These are phyloP conservation scores for Aspergillus terreus DNA, from an alignment of 2,329 filamentous ascomycete species.

Conservation along the genomic window DNA sequence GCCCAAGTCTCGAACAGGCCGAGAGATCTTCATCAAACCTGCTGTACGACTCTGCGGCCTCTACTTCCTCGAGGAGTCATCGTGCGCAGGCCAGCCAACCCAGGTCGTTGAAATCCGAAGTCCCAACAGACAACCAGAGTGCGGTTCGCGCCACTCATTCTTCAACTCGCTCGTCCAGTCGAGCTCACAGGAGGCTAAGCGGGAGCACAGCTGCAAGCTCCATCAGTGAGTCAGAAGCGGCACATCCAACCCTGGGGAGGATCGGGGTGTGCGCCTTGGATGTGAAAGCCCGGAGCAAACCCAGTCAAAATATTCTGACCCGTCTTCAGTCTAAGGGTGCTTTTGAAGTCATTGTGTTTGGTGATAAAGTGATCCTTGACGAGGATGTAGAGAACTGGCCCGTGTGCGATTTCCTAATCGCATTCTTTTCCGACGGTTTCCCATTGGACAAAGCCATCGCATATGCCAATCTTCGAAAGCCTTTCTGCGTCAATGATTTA, in stretches of 20 bases:
- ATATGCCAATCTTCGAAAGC: conserved; percentile 87
- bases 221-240: conserved; percentile 60
- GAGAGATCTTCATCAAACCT: conserved; percentile 14
- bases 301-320: conserved; percentile 92
- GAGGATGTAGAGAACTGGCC: conserved; percentile 97
- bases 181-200: conserved; percentile 71
- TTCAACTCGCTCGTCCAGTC: conserved; percentile 57
- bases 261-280: conserved; percentile 96
- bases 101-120: conserved; percentile 18
- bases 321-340: conserved; percentile 84
- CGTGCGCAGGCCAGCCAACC: conserved; percentile 11
- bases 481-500: conserved; percentile 95
- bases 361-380: conserved; percentile 96
- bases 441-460: conserved; percentile 95
- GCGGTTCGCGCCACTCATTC: conserved; percentile 33
- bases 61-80: conserved; percentile 12
- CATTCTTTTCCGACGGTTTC: conserved; percentile 97
- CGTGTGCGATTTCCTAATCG: conserved; percentile 92
- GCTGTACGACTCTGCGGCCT: conserved; percentile 15
- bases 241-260: conserved; percentile 49
- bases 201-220: conserved; percentile 78
- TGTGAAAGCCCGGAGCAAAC: conserved; percentile 93
- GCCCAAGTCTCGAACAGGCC: conserved; percentile 8
- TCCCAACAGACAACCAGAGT: conserved; percentile 27
- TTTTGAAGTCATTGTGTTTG: conserved; percentile 96